These are phyloP conservation scores for Termitomyces eurrhizus DNA, from an alignment of 768 basidiomycete species.

Conservation along the genomic window DNA sequence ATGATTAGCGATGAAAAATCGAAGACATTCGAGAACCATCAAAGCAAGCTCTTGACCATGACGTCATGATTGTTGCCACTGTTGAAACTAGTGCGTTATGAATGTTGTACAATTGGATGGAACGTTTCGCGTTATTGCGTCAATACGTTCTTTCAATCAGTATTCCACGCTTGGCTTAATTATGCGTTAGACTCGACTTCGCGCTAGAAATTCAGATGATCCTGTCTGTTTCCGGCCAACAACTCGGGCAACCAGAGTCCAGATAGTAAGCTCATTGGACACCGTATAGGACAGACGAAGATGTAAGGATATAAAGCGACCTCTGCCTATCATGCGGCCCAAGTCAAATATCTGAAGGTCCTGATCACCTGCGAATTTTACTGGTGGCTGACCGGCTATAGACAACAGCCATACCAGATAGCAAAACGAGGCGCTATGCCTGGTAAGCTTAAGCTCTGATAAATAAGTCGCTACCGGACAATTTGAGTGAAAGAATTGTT, in stretches of 20 bases:
- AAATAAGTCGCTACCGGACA: background rate
- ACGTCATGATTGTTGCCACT: too few relatives aligned
- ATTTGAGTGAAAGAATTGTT: background rate
- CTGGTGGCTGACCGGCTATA: background rate
- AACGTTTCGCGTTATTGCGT: constrained; percentile 9
- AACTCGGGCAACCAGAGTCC: constrained; percentile 59
- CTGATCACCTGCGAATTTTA: background rate
- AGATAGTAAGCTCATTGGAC: constrained; percentile 61
- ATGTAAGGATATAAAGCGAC: constrained; percentile 54
- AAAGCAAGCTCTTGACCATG: too few relatives aligned
- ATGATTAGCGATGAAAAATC: too few relatives aligned
- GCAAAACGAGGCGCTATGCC: background rate
- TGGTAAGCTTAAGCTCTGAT: background rate
- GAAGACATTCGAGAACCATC: too few relatives aligned
- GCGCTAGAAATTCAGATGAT: constrained; percentile 67
- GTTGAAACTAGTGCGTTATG: too few relatives aligned
- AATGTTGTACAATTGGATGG: too few relatives aligned
- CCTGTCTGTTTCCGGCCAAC: constrained; percentile 38
- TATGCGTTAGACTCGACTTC: constrained; percentile 73
- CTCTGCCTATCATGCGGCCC: too few relatives aligned
- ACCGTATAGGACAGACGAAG: constrained; percentile 50
- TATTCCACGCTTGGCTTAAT: constrained; percentile 47
- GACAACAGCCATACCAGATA: background rate
- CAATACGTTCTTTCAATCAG: constrained; percentile 57
- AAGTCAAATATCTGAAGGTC: background rate